Percentiles rank a stretch among this genome's conserved stretches.
Evolutionary conservation across 2,329 filamentous ascomycete genomes (phyloP).

Genomic region (Ophiostoma populinum): DNA sequence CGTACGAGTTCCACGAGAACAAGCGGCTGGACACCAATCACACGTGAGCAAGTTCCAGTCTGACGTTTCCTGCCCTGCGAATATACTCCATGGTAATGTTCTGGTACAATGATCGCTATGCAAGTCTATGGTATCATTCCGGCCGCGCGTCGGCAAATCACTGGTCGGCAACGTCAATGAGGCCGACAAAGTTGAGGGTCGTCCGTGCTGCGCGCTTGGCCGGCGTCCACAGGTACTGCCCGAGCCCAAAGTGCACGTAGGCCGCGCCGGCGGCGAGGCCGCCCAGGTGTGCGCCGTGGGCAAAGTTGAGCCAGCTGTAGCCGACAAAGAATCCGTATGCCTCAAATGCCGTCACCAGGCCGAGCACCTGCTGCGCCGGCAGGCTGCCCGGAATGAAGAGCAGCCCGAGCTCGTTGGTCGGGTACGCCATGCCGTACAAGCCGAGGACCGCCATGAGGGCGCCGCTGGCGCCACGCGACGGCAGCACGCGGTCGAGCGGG

Average conservation of each 20-base stretch:
- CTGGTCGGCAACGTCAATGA: too few relatives aligned
- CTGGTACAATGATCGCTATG: too few relatives aligned
- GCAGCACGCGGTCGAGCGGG: slow-evolving; percentile 6
- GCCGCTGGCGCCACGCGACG: slow-evolving; percentile 14
- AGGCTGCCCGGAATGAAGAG: slow-evolving; percentile 11
- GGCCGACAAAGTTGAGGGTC: too few relatives aligned
- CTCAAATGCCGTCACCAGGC: slow-evolving; percentile 11
- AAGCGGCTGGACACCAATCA: too few relatives aligned
- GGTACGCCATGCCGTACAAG: slow-evolving; percentile 12
- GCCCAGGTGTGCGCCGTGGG: slow-evolving; percentile 13
- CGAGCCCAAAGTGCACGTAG: slow-evolving; percentile 12
- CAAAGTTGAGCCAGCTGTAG: slow-evolving; percentile 10
- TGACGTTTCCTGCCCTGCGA: too few relatives aligned
- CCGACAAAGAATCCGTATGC: slow-evolving; percentile 13
- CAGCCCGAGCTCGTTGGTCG: slow-evolving; percentile 10
- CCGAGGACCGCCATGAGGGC: slow-evolving; percentile 14
- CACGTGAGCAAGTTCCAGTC: too few relatives aligned
- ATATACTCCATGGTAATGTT: too few relatives aligned
- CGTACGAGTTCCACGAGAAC: too few relatives aligned
- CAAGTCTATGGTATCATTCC: too few relatives aligned
- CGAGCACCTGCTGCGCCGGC: slow-evolving; percentile 11
- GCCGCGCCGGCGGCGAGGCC: slow-evolving; percentile 13
- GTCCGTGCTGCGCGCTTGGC: slow-evolving; percentile 4
- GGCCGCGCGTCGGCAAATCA: too few relatives aligned
- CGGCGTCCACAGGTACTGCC: slow-evolving; percentile 10